A percentile compares a stretch with the other conserved stretches of the same genome.
Conservation (phyloP, 768 basidiomycete genomes). For the Lactifluus volemus region DNA sequence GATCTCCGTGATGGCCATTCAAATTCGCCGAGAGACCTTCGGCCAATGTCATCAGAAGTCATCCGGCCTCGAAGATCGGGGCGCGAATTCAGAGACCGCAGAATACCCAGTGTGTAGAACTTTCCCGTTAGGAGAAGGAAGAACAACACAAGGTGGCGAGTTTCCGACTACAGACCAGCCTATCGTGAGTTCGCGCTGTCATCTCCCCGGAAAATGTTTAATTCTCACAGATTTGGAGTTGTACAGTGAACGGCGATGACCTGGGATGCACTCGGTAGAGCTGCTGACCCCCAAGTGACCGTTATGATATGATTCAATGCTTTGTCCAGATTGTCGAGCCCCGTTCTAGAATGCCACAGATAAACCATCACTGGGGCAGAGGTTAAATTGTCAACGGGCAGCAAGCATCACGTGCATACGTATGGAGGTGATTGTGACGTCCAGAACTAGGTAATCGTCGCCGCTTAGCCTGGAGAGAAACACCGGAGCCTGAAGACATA, state of each 20-base stretch:
- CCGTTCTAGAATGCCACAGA: slow-evolving; percentile 34
- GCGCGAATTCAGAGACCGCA: slow-evolving; percentile 27
- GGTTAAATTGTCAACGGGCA: background rate
- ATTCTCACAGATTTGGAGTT: slow-evolving; percentile 28
- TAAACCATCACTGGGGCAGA: slow-evolving; percentile 30
- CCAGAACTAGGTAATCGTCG: slow-evolving; percentile 29
- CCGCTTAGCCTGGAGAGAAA: background rate
- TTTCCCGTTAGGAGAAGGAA: slow-evolving; percentile 45
- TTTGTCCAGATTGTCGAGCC: slow-evolving; percentile 30
- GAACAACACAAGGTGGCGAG: slow-evolving; percentile 33
- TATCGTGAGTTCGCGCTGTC: background rate
- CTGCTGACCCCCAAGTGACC: slow-evolving; percentile 33
- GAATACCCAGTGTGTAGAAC: slow-evolving; percentile 29
- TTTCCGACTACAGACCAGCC: background rate
- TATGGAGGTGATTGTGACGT: slow-evolving; percentile 32
- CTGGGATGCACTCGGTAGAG: slow-evolving; percentile 30
- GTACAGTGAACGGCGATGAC: slow-evolving; percentile 26
- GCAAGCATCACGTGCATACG: slow-evolving; percentile 23
- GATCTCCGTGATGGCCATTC: slow-evolving; percentile 25
- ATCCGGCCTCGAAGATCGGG: slow-evolving; percentile 26
- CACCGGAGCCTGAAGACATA: slow-evolving; percentile 14
- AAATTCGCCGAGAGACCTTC: slow-evolving; percentile 31
- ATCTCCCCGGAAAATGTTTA: background rate
- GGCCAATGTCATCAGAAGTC: slow-evolving; percentile 33
- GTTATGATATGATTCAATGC: slow-evolving; percentile 32